Conservation (phyloP, 2,329 filamentous ascomycete species). For the Aspergillus fischeri region DNA sequence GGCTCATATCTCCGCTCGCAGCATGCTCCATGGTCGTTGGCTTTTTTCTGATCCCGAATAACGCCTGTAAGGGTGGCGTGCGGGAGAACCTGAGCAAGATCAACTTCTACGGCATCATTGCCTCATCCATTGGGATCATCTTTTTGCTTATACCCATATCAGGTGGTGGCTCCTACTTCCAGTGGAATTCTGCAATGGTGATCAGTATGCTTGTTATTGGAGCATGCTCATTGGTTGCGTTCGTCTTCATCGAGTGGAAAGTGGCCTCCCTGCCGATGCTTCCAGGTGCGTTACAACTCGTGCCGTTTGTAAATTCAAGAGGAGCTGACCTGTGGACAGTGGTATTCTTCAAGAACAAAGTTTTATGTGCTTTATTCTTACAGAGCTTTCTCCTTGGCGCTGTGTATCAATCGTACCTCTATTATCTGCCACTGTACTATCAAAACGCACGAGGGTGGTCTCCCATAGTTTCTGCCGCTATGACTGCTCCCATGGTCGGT, state of each 20-base stretch:
- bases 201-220: conserved; percentile 57
- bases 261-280: conserved; percentile 56
- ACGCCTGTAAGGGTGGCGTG: conserved; percentile 45
- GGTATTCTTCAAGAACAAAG: conserved; percentile 51
- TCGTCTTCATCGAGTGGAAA: conserved; percentile 55
- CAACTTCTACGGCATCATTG: conserved; percentile 56
- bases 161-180: conserved; percentile 56
- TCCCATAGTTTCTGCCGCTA: conserved; percentile 47
- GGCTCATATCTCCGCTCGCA: conserved; percentile 51
- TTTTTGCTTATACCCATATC: conserved; percentile 62
- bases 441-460: conserved; percentile 52
- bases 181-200: conserved; percentile 54
- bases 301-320: not conserved
- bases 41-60: conserved; percentile 51
- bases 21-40: conserved; percentile 45
- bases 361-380: conserved; percentile 52
- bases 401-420: conserved; percentile 57
- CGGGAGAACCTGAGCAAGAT: conserved; percentile 51
- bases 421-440: conserved; percentile 60
- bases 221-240: conserved; percentile 43
- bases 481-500: conserved; percentile 49
- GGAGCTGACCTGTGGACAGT: conserved; percentile 19
- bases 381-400: conserved; percentile 60
- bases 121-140: conserved; percentile 54
- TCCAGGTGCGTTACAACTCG: conserved; percentile 34